A percentile compares a stretch with the other conserved stretches of the same genome.
phyloP scores from a whole-genome alignment of 2,329 filamentous ascomycete species.

The Beauveria asiatica region DNA sequence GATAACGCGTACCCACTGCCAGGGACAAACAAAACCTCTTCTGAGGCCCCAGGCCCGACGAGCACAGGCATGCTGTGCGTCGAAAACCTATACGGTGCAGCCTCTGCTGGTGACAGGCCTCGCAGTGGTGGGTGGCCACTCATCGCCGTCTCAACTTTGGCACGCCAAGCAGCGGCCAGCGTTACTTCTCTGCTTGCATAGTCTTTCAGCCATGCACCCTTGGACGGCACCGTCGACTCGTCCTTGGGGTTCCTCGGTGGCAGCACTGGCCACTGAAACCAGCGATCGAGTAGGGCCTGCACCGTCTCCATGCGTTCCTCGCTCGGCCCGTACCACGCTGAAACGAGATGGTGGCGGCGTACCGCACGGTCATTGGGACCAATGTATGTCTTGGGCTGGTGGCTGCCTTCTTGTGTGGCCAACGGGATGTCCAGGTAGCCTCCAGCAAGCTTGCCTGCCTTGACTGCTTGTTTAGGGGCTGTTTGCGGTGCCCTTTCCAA shows the following conservation, averaged over 20 bases:
- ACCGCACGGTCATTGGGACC: conserved; percentile 28
- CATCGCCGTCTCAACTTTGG: conserved; percentile 15
- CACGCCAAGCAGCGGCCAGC: conserved; percentile 23
- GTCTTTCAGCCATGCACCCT: conserved; percentile 32
- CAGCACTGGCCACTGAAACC: conserved; percentile 31
- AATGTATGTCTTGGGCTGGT: conserved; percentile 25
- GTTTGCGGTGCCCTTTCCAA: conserved; percentile 18
- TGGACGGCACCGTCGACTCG: conserved; percentile 21
- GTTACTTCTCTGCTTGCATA: conserved; percentile 27
- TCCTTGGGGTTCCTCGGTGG: conserved; percentile 23
- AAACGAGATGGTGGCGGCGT: conserved; percentile 26
- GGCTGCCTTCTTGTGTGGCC: conserved; percentile 22
- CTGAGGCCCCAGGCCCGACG: conserved; percentile 22
- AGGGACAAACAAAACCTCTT: conserved; percentile 22
- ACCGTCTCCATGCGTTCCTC: conserved; percentile 25
- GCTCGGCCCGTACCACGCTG: conserved; percentile 35
- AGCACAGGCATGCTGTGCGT: conserved; percentile 24
- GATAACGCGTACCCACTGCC: conserved; percentile 20
- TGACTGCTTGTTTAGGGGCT: conserved; percentile 17
- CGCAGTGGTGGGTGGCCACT: neutral
- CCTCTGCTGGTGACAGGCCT: conserved; percentile 20
- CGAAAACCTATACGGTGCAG: conserved; percentile 19
- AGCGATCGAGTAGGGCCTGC: conserved; percentile 32
- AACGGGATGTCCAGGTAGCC: conserved; percentile 25
- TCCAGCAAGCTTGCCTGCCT: conserved; percentile 17